Percentiles rank a stretch among this genome's conserved stretches.
Evolutionary conservation across 345 rosid genomes (phyloP).

Genomic region (Zanthoxylum bungeanum): DNA sequence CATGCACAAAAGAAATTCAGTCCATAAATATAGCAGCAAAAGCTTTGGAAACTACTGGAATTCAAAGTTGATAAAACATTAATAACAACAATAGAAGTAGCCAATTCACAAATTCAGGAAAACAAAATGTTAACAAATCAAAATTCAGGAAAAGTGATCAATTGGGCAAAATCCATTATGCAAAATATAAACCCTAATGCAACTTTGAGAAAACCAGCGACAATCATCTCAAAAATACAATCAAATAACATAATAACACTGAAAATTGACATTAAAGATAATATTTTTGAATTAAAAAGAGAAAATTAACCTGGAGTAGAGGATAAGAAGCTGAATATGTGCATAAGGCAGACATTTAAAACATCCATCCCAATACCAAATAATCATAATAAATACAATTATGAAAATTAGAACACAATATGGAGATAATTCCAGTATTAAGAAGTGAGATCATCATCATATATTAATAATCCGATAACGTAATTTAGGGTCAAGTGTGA

Average conservation of each 20-base stretch:
- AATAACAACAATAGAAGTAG: not conserved
- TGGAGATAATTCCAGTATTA: too few relatives aligned
- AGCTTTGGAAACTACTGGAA: not conserved
- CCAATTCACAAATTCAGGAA: not conserved
- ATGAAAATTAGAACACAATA: too few relatives aligned
- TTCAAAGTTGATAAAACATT: not conserved
- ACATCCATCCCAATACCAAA: not conserved
- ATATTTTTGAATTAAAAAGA: not conserved
- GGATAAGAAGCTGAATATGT: constrained; percentile 88
- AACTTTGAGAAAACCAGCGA: not conserved
- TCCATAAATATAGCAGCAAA: not conserved
- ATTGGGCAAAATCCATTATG: not conserved
- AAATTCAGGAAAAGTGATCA: not conserved
- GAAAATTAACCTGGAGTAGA: constrained; percentile 71
- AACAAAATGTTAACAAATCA: not conserved
- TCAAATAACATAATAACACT: not conserved
- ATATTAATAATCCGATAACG: too few relatives aligned
- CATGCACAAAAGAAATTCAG: not conserved
- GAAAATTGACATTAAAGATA: not conserved
- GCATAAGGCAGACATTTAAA: constrained; percentile 68
- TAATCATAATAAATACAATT: not conserved
- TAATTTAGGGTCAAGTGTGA: too few relatives aligned
- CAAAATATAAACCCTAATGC: constrained; percentile 5
- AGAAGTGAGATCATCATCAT: too few relatives aligned
- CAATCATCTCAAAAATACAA: not conserved